A percentile compares a stretch with the other conserved stretches of the same genome.
phyloP scores from a whole-genome alignment of 2,329 filamentous ascomycete species.

The Onygenales sp. region DNA sequence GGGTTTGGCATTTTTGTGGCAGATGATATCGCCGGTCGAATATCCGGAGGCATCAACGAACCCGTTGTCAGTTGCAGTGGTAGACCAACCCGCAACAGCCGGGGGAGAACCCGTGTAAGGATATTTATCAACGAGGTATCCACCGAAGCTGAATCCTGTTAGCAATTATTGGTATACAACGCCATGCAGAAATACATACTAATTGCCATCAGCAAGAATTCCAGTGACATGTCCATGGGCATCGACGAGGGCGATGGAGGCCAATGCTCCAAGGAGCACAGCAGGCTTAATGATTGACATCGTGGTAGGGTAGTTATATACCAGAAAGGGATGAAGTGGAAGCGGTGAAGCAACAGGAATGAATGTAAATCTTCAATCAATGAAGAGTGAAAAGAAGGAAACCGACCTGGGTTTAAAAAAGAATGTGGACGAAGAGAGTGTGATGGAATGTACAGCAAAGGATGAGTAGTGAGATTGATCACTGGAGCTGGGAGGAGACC shows the following conservation, averaged over 20 bases:
- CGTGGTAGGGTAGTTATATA: background rate
- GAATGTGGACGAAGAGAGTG: background rate
- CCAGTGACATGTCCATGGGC: conserved; percentile 31
- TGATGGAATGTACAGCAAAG: background rate
- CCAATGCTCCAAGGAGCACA: conserved; percentile 10
- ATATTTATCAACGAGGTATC: conserved; percentile 31
- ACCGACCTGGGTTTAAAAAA: background rate
- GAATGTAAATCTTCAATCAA: conserved; percentile 5
- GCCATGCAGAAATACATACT: conserved; percentile 13
- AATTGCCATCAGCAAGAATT: conserved; percentile 26
- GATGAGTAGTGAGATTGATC: background rate
- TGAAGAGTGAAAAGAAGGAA: conserved; percentile 3
- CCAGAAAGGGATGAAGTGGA: background rate
- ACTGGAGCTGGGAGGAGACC: background rate
- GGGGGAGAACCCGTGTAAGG: conserved; percentile 27
- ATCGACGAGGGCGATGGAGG: conserved; percentile 27
- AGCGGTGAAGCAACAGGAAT: background rate
- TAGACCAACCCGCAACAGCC: conserved; percentile 46
- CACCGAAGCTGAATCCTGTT: conserved; percentile 26
- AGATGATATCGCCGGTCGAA: conserved; percentile 47
- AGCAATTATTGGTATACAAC: background rate
- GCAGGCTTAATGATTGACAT: conserved; percentile 1
- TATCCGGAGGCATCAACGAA: conserved; percentile 43
- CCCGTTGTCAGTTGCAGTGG: conserved; percentile 43
- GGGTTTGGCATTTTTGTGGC: conserved; percentile 45